A percentile compares a stretch with the other conserved stretches of the same genome.
Evolutionary conservation across 129 eudicot species (phyloP).

Genomic region (Lactuca sativa): DNA sequence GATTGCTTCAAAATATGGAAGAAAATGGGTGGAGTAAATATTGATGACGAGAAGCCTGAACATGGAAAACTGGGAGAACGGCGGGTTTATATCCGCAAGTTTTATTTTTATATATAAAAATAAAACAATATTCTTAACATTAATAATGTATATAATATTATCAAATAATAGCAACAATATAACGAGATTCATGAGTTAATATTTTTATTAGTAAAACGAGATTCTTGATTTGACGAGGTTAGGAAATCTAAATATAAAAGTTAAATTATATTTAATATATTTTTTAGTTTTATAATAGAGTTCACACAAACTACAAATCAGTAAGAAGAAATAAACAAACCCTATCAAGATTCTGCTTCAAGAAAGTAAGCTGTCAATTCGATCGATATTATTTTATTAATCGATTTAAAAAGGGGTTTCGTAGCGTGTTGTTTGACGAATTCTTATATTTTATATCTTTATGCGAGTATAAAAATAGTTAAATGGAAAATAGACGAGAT

Average conservation of each 20-base stretch:
- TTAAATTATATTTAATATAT: too few relatives aligned
- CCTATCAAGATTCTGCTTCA: background rate
- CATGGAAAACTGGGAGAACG: background rate
- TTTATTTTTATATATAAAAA: too few relatives aligned
- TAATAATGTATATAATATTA: too few relatives aligned
- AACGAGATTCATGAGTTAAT: background rate
- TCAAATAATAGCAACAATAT: too few relatives aligned
- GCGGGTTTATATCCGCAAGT: background rate
- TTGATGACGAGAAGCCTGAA: background rate
- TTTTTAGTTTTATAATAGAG: background rate
- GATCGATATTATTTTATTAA: too few relatives aligned
- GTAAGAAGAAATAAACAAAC: background rate
- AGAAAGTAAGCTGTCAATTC: background rate
- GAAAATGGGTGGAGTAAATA: background rate
- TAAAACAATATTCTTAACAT: too few relatives aligned
- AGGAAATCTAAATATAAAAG: background rate
- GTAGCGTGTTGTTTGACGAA: too few relatives aligned
- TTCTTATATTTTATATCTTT: too few relatives aligned
- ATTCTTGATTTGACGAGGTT: background rate
- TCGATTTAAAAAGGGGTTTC: too few relatives aligned
- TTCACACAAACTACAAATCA: background rate
- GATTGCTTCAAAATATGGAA: background rate
- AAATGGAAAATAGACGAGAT: too few relatives aligned
- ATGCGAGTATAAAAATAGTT: too few relatives aligned
- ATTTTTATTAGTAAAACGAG: background rate